A percentile compares a stretch with the other conserved stretches of the same genome.
These are phyloP conservation scores for Naganishia vaughanmartiniae DNA, from an alignment of 768 basidiomycete species.

Conservation along the genomic window DNA sequence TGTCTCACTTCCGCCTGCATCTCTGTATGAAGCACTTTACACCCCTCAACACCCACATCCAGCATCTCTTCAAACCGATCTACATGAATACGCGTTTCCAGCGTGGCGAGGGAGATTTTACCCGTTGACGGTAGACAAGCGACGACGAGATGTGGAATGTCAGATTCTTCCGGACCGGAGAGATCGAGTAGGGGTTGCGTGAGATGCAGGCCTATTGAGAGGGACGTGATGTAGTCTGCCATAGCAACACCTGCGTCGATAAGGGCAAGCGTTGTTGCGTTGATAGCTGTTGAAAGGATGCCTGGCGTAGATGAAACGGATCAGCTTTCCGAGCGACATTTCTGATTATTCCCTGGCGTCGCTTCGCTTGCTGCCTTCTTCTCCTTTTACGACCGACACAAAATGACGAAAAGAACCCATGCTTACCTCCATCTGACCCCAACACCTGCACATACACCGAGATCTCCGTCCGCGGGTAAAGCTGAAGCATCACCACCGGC, in stretches of 20 bases:
- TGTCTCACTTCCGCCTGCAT: conserved; percentile 71
- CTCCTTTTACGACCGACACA: not conserved
- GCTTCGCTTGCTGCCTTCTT: too few species aligned
- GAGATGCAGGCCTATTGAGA: conserved; percentile 80
- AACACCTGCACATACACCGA: conserved; percentile 89
- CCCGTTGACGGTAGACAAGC: conserved; percentile 84
- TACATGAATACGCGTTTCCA: conserved; percentile 91
- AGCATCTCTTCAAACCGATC: conserved; percentile 90
- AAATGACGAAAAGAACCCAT: not conserved
- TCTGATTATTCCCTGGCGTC: too few species aligned
- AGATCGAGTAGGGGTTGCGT: conserved; percentile 75
- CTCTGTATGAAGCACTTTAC: conserved; percentile 72
- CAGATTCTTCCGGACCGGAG: conserved; percentile 82
- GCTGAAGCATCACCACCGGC: conserved; percentile 80
- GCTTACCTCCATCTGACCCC: conserved; percentile 76
- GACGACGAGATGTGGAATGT: conserved; percentile 81
- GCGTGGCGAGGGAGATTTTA: conserved; percentile 79
- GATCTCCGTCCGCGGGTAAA: conserved; percentile 93
- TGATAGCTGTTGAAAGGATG: conserved; percentile 83
- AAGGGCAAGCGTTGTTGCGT: conserved; percentile 88
- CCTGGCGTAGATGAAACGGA: conserved; percentile 52
- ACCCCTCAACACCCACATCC: conserved; percentile 70
- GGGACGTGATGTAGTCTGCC: conserved; percentile 83
- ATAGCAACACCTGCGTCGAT: conserved; percentile 86
- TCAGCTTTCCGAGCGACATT: not conserved